Evolutionary conservation across 179 eudicot genomes (phyloP), one percentile per base, ranked within the genome.

Genomic region (Silene coronaria): DNA sequence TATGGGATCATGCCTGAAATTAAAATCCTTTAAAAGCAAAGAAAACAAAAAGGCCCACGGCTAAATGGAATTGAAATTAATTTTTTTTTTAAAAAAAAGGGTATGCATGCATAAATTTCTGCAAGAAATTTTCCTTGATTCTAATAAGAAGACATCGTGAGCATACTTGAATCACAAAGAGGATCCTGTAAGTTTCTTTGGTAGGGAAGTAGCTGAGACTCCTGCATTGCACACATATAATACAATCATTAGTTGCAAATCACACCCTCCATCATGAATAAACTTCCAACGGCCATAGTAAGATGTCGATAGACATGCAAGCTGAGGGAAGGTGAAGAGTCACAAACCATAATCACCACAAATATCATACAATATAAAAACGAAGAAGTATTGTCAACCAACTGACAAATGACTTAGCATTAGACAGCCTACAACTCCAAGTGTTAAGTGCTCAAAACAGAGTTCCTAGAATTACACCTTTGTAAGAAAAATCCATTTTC

Each of bases 91-190:
- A n/a, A n/a, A n/a, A n/a, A n/a, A n/a, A n/a, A n/a, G n/a, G 17
- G 0, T 2, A 68, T 19, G 22, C 30, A 42, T 34, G 48, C 2
- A 34, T 66, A 66, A 32, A 16, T 19, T 19, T 28, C 32, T 1
- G 1, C 32, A 67, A n/a, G 27, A 0, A 67, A 22, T 13, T 42
- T 48, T 70, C 34, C 73, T 26, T 16, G 38, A 24, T 70, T 48
- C 73, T 51, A 14, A 70, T 46, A 1, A 70, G 5, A 53, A 14
- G 8, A 21, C 67, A 22, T n/a, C 21, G n/a, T 32, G 16, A 82
- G 75, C 93, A 76, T 86, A 95, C 97, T 86, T 84, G 97, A 86
- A 85, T 95, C 99, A 82, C 99, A 95, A 70, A 92, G 91, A 32
- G 84, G 84, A 78, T 95, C 99, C 81, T 89, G 89, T 70, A 89